Evolutionary conservation across 495 filamentous ascomycete genomes (phyloP), one percentile per base, ranked within the genome.

Genomic region (Hyphodiscus hymeniophilus): DNA sequence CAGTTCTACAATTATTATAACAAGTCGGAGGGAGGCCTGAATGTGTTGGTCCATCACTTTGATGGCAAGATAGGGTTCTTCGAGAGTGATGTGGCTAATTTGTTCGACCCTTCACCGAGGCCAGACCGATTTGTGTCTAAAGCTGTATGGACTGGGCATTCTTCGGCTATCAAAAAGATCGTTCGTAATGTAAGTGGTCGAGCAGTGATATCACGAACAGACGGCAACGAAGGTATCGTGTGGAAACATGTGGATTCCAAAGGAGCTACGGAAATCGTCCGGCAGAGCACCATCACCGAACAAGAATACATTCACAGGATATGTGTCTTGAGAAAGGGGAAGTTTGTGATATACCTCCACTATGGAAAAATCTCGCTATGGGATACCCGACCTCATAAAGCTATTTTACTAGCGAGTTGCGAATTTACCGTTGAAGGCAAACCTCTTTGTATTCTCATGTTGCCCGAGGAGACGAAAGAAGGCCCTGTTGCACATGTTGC

Each of bases 21-120:
- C 46, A 65, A 70, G 21, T 61, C 71, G 5, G 73, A 70, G 3
- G 80, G 80, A 18, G 71, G 79, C 30, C 68, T 97, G 30, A 80
- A 80, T 34, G 60, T 97, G n/a, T 67, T 99, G 7, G 69, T 87
- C 12, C 90, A 97, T 60, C 79, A 83, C 55, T 95, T 95, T 56
- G 87, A 94, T 51, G 90, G 91, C 39, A 76, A 76, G 36, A 77
- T 97, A 48, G 79, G 84, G 51, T 87, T 88, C 69, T 87, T 85
- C 60, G 77, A 88, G 50, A 83, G 79, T 47, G 81, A 80, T 47
- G 69, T 95, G 17, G 87, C 94, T 52, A 70, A 81, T 36, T 66
- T 97, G 12, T 85, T 97, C 49, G 92, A 92, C 64, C 84, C 85
- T 7, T 77, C 80, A 10, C 76, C 82, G 15, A 78, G 79, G 26